Evolutionary conservation across 352 stramenopile genomes (phyloP).

Genomic region (Globisporangium alternatum): DNA sequence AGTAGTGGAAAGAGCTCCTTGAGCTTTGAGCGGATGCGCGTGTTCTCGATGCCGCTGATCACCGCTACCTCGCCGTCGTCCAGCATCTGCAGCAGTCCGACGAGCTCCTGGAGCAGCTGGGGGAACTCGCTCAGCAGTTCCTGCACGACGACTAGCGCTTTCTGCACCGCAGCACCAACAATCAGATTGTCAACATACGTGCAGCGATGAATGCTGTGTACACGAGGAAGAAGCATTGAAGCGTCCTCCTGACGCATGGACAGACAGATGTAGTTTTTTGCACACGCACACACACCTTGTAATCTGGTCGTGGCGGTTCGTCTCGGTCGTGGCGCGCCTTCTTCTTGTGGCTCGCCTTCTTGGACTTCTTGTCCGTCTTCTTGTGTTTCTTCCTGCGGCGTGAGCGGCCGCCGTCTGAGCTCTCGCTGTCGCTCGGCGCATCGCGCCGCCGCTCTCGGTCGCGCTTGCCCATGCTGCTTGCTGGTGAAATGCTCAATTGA

Average conservation of each 20-base stretch:
- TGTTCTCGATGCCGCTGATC: conserved; percentile 77
- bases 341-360: conserved; percentile 26
- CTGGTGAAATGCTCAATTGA: too few relatives aligned
- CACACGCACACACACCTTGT: conserved; percentile 8
- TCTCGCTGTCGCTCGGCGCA: conserved; percentile 2
- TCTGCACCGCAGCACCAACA: conserved; percentile 23
- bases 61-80: conserved; percentile 71
- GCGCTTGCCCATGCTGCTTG: not conserved
- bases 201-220: not conserved
- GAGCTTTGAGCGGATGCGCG: conserved; percentile 57
- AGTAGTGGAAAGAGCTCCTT: conserved; percentile 71
- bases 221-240: too few relatives aligned
- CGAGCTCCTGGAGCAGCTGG: conserved; percentile 55
- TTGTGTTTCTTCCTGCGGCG: conserved; percentile 24
- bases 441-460: conserved; percentile 2
- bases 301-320: conserved; percentile 19
- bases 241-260: too few relatives aligned
- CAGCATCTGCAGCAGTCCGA: conserved; percentile 71
- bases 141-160: conserved; percentile 45
- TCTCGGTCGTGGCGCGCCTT: conserved; percentile 26
- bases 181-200: not conserved
- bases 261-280: not conserved
- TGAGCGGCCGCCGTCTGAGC: conserved; percentile 2
- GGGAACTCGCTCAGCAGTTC: conserved; percentile 66
- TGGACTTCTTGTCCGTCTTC: conserved; percentile 28